Evolutionary conservation across 495 filamentous ascomycete species (phyloP).

Genomic region (Lichenothelia convexa): DNA sequence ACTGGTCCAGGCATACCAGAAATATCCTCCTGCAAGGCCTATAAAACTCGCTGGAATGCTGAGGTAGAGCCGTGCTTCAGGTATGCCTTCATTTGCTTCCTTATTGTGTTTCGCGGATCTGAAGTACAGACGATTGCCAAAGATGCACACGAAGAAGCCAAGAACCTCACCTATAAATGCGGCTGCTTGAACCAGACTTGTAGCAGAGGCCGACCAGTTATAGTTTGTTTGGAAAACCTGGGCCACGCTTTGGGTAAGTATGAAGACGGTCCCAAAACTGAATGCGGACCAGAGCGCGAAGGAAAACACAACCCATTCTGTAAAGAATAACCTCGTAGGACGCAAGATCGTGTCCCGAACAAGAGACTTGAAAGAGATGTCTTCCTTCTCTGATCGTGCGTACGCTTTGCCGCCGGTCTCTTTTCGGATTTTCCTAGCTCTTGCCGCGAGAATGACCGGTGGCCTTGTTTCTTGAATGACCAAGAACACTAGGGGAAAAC

Average conservation of each 20-base stretch:
- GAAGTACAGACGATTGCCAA: slow-evolving; percentile 12
- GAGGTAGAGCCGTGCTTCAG: slow-evolving; percentile 14
- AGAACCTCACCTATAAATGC: slow-evolving; percentile 20
- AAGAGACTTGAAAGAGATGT: no score
- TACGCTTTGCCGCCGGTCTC: slow-evolving; percentile 17
- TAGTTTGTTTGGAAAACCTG: slow-evolving; percentile 18
- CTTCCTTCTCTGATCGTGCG: slow-evolving; percentile 23
- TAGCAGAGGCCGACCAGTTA: slow-evolving; percentile 12
- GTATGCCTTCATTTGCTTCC: slow-evolving; percentile 11
- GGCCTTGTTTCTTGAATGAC: slow-evolving; percentile 27
- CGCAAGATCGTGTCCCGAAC: slow-evolving; percentile 19
- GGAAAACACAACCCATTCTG: slow-evolving; percentile 34
- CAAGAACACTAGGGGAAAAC: slow-evolving; percentile 24
- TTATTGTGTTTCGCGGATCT: slow-evolving; percentile 10
- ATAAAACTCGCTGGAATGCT: slow-evolving; percentile 10
- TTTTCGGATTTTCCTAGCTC: slow-evolving; percentile 19
- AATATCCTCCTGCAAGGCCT: slow-evolving; percentile 13
- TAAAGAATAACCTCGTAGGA: slow-evolving; percentile 29
- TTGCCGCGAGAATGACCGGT: slow-evolving; percentile 21
- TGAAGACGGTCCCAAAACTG: slow-evolving; percentile 31
- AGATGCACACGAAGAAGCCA: slow-evolving; percentile 12
- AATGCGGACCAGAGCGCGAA: slow-evolving; percentile 34
- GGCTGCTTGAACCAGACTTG: slow-evolving; percentile 16
- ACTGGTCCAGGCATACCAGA: slow-evolving; percentile 15
- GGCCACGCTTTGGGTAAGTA: slow-evolving; percentile 21